Evolutionary conservation across 257 asterid species (phyloP).

Genomic region (Schizonepeta tenuifolia): DNA sequence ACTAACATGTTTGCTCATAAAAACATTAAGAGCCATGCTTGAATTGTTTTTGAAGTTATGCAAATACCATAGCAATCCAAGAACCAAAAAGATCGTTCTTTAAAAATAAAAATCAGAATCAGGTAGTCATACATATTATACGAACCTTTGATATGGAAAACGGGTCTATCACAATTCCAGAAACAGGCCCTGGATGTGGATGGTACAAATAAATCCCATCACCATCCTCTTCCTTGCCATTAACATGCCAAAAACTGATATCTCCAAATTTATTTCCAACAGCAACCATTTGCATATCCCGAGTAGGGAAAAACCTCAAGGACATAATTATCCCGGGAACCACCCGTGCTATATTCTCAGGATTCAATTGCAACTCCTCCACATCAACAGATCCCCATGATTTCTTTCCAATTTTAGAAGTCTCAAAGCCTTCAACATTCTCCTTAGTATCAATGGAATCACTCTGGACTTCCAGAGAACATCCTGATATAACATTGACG

Average conservation of each 20-base stretch:
- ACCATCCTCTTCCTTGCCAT: slow-evolving; percentile 58
- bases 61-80: too few relatives aligned
- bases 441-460: slow-evolving; percentile 28
- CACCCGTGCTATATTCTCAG: slow-evolving; percentile 67
- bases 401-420: slow-evolving; percentile 29
- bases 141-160: slow-evolving; percentile 70
- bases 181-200: slow-evolving; percentile 81
- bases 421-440: slow-evolving; percentile 26
- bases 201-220: slow-evolving; percentile 70
- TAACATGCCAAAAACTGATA: slow-evolving; percentile 82
- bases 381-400: slow-evolving; percentile 50
- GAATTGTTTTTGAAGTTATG: too few relatives aligned
- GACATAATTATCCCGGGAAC: slow-evolving; percentile 75
- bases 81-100: slow-evolving; percentile 1
- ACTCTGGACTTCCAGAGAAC: slow-evolving; percentile 33
- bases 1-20: background rate
- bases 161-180: slow-evolving; percentile 68
- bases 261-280: slow-evolving; percentile 85
- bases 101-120: background rate
- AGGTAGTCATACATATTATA: slow-evolving; percentile 34
- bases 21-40: background rate
- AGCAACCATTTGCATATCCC: slow-evolving; percentile 60
- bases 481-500: slow-evolving; percentile 38
- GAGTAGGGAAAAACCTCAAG: slow-evolving; percentile 68
- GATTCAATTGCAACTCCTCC: slow-evolving; percentile 59